Evolutionary conservation across 306 rosid genomes (phyloP), one percentile per base, ranked within the genome.

Genomic region (Sesbania bispinosa): DNA sequence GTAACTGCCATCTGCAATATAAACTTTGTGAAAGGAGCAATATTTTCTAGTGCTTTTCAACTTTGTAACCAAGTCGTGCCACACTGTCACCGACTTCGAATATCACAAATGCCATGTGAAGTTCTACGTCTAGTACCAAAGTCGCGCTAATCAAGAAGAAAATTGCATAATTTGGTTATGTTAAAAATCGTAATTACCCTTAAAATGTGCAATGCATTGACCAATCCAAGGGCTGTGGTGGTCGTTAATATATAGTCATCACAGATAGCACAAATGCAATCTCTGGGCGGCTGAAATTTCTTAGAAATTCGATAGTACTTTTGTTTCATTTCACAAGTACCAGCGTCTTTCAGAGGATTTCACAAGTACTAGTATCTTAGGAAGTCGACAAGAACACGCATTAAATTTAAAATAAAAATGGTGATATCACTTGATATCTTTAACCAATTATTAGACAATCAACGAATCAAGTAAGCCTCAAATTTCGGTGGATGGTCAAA

Each of bases 161-260:
- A 16, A 14, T 5, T 8, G 30, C 47, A 10, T 35, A 3, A 18
- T 30, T 0, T 7, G 10, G 26, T 15, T 24, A 10, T 11, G 46
- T 33, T 30, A 47, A 35, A 18, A 8, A 15, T 15, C 42, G 27
- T 8, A 32, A 18, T 35, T 7, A 51, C 21, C 58, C 55, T 48
- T 7, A 51, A 4, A 0, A 19, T 29, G 42, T 6, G 54, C 83
- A 20, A 65, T 14, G n/a, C n/a, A 19, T 74, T 67, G 80, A 67
- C 83, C 77, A 42, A 74, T 35, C 67, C 76, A 79, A 8, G 77
- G 80, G 24, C 67, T 41, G 19, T 61, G 80, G 20, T 80, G 84
- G 32, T 74, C 77, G 11, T 48, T 7, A 9, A 67, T 67, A 51
- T 60, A 15, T 71, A 79, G 23, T 48, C 53, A 19, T 73, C 53